A percentile compares a stretch with the other conserved stretches of the same genome.
Conservation (phyloP, 129 eudicot species). For the Arctium lappa region DNA sequence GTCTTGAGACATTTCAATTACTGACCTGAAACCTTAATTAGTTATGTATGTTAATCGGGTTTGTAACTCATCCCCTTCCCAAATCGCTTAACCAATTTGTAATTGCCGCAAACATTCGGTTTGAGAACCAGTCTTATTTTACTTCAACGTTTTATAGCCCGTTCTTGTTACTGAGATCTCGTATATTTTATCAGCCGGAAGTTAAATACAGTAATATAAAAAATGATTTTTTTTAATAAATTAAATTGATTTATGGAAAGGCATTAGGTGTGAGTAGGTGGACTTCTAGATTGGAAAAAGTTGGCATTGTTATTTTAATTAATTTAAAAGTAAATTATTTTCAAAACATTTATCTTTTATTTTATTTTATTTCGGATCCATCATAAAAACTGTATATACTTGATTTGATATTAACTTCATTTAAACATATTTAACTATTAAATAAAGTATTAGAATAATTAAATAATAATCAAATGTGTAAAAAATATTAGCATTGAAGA, state of each 20-base stretch:
- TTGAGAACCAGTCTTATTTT: no score
- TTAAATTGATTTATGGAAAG: not conserved
- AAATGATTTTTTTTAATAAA: not conserved
- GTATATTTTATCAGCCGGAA: not conserved
- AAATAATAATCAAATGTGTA: no score
- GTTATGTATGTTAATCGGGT: no score
- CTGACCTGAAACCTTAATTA: not conserved
- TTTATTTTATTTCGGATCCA: not conserved
- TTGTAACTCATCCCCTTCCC: not conserved
- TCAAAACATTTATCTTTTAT: not conserved
- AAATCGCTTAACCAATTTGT: not conserved
- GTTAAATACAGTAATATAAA: not conserved
- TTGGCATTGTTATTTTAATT: not conserved
- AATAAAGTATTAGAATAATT: no score
- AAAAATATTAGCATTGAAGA: no score
- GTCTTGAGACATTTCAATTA: no score
- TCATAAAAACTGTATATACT: no score
- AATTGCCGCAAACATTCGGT: not conserved
- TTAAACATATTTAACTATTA: no score
- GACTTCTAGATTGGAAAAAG: not conserved
- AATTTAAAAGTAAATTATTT: not conserved
- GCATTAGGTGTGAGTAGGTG: not conserved
- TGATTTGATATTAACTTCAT: no score
- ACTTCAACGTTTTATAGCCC: no score
- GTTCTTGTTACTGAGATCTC: not conserved